Evolutionary conservation across 2,329 filamentous ascomycete genomes (phyloP).

Genomic region (Talaromyces sp.): DNA sequence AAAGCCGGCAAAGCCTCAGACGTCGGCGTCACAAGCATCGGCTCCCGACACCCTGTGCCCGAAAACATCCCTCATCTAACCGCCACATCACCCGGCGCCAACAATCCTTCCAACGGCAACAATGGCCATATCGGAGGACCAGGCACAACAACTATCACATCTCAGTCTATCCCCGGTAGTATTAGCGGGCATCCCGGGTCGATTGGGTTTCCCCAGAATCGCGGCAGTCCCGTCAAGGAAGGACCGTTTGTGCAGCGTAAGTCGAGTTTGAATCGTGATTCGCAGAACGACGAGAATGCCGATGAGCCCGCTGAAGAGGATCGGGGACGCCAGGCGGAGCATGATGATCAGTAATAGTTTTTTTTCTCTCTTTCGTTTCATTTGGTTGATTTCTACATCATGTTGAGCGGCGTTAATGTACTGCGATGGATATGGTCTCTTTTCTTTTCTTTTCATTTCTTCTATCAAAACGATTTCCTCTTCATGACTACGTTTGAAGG

Average conservation of each 20-base stretch:
- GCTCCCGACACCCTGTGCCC: conserved; percentile 88
- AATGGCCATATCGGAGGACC: not conserved
- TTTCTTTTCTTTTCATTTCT: not conserved
- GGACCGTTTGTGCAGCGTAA: conserved; percentile 73
- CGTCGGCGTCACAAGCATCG: conserved; percentile 88
- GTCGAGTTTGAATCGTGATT: conserved; percentile 55
- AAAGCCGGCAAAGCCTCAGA: conserved; percentile 96
- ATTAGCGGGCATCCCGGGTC: conserved; percentile 39
- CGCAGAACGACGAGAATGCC: not conserved
- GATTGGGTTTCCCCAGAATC: conserved; percentile 50
- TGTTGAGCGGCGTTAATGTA: conserved; percentile 10
- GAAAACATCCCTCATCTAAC: conserved; percentile 92
- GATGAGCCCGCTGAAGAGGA: not conserved
- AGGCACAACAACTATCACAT: conserved; percentile 15
- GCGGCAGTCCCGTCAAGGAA: conserved; percentile 86
- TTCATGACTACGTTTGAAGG: not conserved
- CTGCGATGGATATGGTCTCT: conserved; percentile 11
- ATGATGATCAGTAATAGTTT: not conserved
- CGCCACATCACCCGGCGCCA: conserved; percentile 54
- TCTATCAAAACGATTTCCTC: not conserved
- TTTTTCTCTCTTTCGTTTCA: not conserved
- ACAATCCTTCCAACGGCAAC: conserved; percentile 29
- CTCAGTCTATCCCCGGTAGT: conserved; percentile 42
- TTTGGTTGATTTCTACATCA: conserved; percentile 13
- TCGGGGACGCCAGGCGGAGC: conserved; percentile 1